A percentile compares a stretch with the other conserved stretches of the same genome.
phyloP scores from a whole-genome alignment of 83 land plant species.

The Diphasiastrum complanatum region DNA sequence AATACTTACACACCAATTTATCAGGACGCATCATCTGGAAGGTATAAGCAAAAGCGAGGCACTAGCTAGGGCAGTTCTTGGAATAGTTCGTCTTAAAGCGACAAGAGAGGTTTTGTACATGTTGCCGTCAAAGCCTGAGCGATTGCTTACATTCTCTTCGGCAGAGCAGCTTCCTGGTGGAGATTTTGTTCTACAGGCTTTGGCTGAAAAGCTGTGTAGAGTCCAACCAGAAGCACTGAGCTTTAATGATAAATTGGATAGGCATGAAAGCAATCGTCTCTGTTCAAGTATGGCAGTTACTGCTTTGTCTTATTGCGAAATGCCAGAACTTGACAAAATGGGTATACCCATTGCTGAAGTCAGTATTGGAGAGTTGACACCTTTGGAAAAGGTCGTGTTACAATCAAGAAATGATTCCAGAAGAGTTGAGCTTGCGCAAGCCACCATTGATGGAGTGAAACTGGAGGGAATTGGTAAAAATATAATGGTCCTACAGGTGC shows the following conservation, averaged over 20 bases:
- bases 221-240: conserved; percentile 17
- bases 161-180: conserved; percentile 55
- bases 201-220: conserved; percentile 30
- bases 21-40: conserved; percentile 32
- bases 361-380: conserved; percentile 22
- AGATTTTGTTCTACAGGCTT: conserved; percentile 54
- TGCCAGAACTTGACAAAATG: not conserved
- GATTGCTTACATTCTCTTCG: conserved; percentile 52
- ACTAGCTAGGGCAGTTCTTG: conserved; percentile 47
- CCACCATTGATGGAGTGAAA: conserved; percentile 40
- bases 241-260: conserved; percentile 30
- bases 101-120: conserved; percentile 61
- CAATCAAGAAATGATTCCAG: conserved; percentile 49
- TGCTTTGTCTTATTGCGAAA: not conserved
- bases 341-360: conserved; percentile 9
- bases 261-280: conserved; percentile 24
- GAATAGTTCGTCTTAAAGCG: conserved; percentile 61
- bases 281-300: conserved; percentile 1
- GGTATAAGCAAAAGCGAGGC: conserved; percentile 39
- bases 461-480: conserved; percentile 59
- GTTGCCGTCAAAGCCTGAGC: conserved; percentile 43
- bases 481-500: conserved; percentile 42
- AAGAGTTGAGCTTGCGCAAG: conserved; percentile 42
- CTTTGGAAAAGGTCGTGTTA: conserved; percentile 40
- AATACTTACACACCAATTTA: conserved; percentile 45